Percentiles rank a stretch among this genome's conserved stretches.
These are phyloP conservation scores for Pseudogymnoascus sp. DNA, from an alignment of 2,329 filamentous ascomycete species.

Conservation along the genomic window DNA sequence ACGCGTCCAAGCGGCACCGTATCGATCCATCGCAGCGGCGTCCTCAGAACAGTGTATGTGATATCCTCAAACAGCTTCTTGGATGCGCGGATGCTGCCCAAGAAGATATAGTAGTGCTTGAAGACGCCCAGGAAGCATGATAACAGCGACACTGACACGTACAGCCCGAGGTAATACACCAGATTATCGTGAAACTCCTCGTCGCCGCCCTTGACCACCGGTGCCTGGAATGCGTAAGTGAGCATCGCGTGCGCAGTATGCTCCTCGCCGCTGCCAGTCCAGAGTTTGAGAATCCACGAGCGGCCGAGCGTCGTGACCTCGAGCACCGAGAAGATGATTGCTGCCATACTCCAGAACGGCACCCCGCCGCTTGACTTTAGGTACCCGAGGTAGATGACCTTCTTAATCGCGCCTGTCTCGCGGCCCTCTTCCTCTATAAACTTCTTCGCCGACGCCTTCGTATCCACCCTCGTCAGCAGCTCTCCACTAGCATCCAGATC, in stretches of 20 bases:
- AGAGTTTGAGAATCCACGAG: conserved; percentile 58
- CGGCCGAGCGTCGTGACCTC: conserved; percentile 43
- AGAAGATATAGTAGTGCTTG: conserved; percentile 56
- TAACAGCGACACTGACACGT: conserved; percentile 51
- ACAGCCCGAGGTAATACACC: conserved; percentile 60
- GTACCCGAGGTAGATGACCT: conserved; percentile 60
- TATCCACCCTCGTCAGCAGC: conserved; percentile 42
- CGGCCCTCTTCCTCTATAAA: conserved; percentile 71
- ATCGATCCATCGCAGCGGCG: conserved; percentile 72
- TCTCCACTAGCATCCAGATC: conserved; percentile 36
- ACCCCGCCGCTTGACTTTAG: conserved; percentile 58
- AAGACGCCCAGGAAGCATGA: conserved; percentile 53
- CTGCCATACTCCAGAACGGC: conserved; percentile 49
- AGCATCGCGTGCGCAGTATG: conserved; percentile 22
- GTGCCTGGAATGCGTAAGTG: conserved; percentile 38
- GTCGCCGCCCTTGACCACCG: not conserved
- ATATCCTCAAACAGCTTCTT: conserved; percentile 59
- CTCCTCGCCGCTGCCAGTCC: conserved; percentile 44
- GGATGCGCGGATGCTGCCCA: conserved; percentile 62
- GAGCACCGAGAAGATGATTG: conserved; percentile 47
- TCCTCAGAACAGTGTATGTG: conserved; percentile 59
- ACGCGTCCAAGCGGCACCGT: conserved; percentile 71
- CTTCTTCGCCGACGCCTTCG: conserved; percentile 50
- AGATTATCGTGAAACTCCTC: conserved; percentile 34
- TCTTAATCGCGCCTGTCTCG: conserved; percentile 62